Base-by-base conservation (phyloP, 1,284 basidiomycete genomes). In the Trametes polyzona region DNA sequence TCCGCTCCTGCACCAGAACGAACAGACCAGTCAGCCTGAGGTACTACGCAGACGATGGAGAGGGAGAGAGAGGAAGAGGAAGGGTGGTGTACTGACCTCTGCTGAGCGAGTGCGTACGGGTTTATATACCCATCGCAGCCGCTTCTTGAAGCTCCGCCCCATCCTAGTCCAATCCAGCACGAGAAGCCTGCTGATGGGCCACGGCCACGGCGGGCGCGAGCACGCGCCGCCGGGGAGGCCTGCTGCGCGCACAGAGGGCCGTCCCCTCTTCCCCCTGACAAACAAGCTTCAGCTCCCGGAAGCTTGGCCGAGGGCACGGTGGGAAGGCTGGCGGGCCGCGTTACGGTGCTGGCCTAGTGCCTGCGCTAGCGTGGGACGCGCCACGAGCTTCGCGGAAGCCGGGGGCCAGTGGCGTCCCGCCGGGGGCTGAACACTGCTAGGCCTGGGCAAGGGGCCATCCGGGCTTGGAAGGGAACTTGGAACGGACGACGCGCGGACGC, bases 1-100 rank as follows among this genome's bases (percentile, higher is more conserved):
- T 21, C 8, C 43, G 56, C 47, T 58, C 21, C 56, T 52, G 50
- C 56, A 52, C 24, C 49, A 58, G 56, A 47, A 33, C 42, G 26
- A n/a, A 10, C 8, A n/a, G 47, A 4, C n/a, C n/a, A n/a, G n/a
- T n/a, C n/a, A n/a, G n/a, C n/a, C n/a, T n/a, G n/a, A n/a, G n/a
- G n/a, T n/a, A n/a, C n/a, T n/a, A 11, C 19, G 52, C 42, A 37
- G 26, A 46, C 29, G 9, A 48, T 36, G 19, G 16, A 29, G 19
- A 16, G 11, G 27, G 16, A 16, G 27, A 16, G 14, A 30, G 46
- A 44, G 30, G n/a, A 17, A 5, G 29, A 30, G 33, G 46, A 42
- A 35, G 47, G 36, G 30, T 39, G 43, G 23, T 10, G 27, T 8
- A 26, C 37, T 48, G 46, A 44, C 53, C 33, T 27, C n/a, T 14